Evolutionary conservation across 1,284 basidiomycete species (phyloP).

Genomic region (Sphagnurus paluster): DNA sequence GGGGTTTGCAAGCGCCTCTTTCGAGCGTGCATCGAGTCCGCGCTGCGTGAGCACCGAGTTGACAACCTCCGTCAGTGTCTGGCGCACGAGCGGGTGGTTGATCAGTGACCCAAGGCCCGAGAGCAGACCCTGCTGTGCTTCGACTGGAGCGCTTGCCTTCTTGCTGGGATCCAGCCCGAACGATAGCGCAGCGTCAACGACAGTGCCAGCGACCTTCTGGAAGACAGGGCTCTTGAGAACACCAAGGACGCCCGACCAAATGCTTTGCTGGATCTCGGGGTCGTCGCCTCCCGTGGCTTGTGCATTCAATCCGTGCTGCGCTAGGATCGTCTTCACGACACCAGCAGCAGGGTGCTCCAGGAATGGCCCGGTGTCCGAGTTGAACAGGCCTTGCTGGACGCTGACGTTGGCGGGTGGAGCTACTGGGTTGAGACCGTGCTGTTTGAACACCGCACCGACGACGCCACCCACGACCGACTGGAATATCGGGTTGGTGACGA

Average conservation of each 20-base stretch:
- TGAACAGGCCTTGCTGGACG: not conserved
- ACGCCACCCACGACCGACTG: too few species aligned
- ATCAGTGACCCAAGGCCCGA: not conserved
- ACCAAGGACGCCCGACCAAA: not conserved
- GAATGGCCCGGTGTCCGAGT: not conserved
- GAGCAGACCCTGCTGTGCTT: constrained; percentile 2
- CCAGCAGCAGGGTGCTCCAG: too few species aligned
- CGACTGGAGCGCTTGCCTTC: not conserved
- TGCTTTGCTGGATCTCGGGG: not conserved
- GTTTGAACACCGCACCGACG: too few species aligned
- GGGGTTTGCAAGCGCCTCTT: too few species aligned
- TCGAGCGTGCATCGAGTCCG: too few species aligned
- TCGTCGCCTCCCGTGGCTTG: not conserved
- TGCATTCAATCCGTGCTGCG: not conserved
- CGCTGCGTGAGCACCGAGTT: not conserved
- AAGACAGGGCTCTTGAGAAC: not conserved
- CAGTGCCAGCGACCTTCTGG: constrained; percentile 1
- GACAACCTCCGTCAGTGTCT: not conserved
- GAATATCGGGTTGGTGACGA: too few species aligned
- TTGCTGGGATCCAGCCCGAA: not conserved
- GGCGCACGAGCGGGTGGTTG: not conserved
- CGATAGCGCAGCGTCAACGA: not conserved
- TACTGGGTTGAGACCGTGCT: too few species aligned
- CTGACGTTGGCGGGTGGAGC: too few species aligned
- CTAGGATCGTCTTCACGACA: not conserved